Conservation (phyloP, 768 basidiomycete genomes). For the Gloeophyllum trabeum region DNA sequence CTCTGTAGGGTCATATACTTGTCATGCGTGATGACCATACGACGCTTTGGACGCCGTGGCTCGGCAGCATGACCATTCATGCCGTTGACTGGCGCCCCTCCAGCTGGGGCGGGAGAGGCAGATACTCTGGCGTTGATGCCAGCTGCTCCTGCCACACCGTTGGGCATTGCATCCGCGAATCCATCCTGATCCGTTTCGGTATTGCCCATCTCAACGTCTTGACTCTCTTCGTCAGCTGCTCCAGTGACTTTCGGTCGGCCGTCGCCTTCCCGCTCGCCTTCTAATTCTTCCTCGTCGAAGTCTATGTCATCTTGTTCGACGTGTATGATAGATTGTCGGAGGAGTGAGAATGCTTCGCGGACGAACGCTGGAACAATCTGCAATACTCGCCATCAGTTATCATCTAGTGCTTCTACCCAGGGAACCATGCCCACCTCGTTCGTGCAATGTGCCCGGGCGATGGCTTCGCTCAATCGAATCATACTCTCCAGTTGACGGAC, state of each 20-base stretch:
- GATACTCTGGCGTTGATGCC: too few species aligned
- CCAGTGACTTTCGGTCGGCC: constrained; percentile 21
- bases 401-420: neutral
- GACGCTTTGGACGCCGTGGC: constrained; percentile 43
- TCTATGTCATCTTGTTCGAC: constrained; percentile 99
- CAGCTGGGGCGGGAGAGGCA: constrained; percentile 6
- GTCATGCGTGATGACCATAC: constrained; percentile 94
- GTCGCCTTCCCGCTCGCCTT: constrained; percentile 36
- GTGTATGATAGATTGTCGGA: constrained; percentile 97
- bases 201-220: constrained; percentile 54
- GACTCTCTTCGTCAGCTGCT: constrained; percentile 36
- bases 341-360: constrained; percentile 86
- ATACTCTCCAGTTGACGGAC: constrained; percentile 97
- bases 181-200: constrained; percentile 45
- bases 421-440: constrained; percentile 44
- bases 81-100: constrained; percentile 10
- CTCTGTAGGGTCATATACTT: constrained; percentile 86
- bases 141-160: constrained; percentile 5
- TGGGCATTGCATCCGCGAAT: constrained; percentile 19
- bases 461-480: constrained; percentile 96
- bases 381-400: neutral
- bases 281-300: constrained; percentile 84
- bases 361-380: constrained; percentile 93
- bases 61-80: constrained; percentile 21
- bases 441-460: constrained; percentile 93